Conservation (phyloP, 345 rosid genomes). For the Carallia pectinifolia region DNA sequence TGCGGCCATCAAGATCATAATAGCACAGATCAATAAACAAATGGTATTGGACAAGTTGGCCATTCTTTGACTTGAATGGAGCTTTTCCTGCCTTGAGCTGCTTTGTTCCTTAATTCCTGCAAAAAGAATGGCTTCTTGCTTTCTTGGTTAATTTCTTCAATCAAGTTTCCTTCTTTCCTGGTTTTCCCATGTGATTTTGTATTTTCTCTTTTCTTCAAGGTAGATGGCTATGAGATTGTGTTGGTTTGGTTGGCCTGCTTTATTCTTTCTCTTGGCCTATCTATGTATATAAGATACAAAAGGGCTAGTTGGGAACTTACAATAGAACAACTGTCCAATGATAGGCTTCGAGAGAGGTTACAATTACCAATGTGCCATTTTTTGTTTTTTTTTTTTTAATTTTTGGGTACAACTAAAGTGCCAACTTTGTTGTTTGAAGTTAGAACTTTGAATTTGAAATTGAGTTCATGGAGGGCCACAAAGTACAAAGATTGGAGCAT, state of each 20-base stretch:
- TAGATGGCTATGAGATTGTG: too few relatives aligned
- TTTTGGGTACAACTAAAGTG: too few relatives aligned
- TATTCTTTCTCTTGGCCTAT: background rate
- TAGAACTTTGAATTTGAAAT: too few relatives aligned
- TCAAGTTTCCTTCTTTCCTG: background rate
- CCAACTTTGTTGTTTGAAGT: background rate
- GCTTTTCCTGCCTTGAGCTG: background rate
- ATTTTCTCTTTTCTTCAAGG: background rate
- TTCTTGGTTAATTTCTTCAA: background rate
- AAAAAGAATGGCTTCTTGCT: background rate
- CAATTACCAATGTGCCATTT: slow-evolving; percentile 37
- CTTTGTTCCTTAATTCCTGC: too few relatives aligned
- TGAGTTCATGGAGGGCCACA: slow-evolving; percentile 18
- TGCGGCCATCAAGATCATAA: slow-evolving; percentile 23
- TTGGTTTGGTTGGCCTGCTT: background rate
- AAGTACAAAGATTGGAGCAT: background rate
- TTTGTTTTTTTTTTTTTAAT: too few relatives aligned
- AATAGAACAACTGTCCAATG: background rate
- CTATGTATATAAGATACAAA: background rate
- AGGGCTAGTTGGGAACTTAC: slow-evolving; percentile 17
- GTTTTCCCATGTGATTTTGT: background rate
- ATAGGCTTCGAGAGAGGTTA: slow-evolving; percentile 15
- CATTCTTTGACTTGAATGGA: slow-evolving; percentile 20
- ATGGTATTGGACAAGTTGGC: slow-evolving; percentile 11
- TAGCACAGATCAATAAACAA: slow-evolving; percentile 35